A percentile compares a stretch with the other conserved stretches of the same genome.
Conservation (phyloP, 2,329 filamentous ascomycete genomes). For the Colletotrichum sp. region DNA sequence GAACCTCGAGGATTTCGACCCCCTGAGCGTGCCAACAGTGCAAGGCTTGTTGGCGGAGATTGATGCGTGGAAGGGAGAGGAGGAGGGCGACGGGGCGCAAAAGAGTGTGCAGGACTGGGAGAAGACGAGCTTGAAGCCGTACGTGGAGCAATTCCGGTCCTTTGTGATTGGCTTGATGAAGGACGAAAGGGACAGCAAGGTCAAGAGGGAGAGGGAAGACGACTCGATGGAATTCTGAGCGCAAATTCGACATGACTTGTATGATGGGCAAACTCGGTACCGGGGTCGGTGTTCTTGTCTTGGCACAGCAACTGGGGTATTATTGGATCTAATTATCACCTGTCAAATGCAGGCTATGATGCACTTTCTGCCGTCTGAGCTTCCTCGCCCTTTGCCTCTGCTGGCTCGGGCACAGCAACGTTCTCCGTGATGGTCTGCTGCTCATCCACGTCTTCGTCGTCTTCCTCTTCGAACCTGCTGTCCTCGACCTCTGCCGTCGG, state of each 20-base stretch:
- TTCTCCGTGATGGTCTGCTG: constrained; percentile 23
- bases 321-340: constrained; percentile 7
- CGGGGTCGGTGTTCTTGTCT: constrained; percentile 3
- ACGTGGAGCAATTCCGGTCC: constrained; percentile 84
- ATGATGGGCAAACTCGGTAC: constrained; percentile 9
- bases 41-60: constrained; percentile 84
- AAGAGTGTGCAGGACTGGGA: constrained; percentile 81
- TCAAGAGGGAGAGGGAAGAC: constrained; percentile 63
- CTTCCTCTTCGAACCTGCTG: constrained; percentile 28
- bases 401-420: neutral
- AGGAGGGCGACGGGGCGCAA: constrained; percentile 38
- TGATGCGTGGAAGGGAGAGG: constrained; percentile 72
- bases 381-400: neutral
- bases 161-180: constrained; percentile 83
- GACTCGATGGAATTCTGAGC: constrained; percentile 59
- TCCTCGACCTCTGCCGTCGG: constrained; percentile 29
- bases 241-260: constrained; percentile 12
- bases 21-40: constrained; percentile 87
- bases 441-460: constrained; percentile 32
- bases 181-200: constrained; percentile 66
- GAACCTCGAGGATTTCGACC: constrained; percentile 82
- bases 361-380: neutral
- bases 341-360: constrained; percentile 9
- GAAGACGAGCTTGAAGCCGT: constrained; percentile 93
- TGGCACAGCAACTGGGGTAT: constrained; percentile 7